A percentile compares a stretch with the other conserved stretches of the same genome.
Evolutionary conservation across 179 eudicot genomes (phyloP).

Genomic region (Spinacia oleracea): DNA sequence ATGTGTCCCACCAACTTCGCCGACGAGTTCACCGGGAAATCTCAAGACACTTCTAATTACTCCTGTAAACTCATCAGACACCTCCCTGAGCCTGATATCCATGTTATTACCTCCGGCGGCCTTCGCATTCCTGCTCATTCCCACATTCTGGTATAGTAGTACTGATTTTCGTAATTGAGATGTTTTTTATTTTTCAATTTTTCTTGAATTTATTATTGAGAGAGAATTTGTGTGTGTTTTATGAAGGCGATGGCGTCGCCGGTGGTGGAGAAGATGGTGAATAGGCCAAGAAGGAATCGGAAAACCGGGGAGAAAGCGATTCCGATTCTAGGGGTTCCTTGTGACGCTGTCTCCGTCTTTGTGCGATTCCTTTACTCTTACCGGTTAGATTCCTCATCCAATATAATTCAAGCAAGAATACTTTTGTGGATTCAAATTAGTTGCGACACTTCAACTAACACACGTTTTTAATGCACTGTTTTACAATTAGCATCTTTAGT

Average conservation of each 20-base stretch:
- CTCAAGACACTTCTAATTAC: background rate
- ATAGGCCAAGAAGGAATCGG: conserved; percentile 47
- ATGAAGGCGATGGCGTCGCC: conserved; percentile 77
- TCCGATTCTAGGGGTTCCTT: conserved; percentile 75
- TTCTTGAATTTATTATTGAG: background rate
- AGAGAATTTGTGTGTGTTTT: background rate
- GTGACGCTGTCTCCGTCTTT: conserved; percentile 73
- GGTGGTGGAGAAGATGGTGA: conserved; percentile 66
- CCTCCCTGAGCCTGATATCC: conserved; percentile 47
- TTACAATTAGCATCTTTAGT: no score
- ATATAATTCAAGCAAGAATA: background rate
- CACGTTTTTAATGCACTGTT: no score
- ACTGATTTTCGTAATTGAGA: background rate
- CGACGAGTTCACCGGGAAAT: conserved; percentile 8
- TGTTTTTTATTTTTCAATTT: background rate
- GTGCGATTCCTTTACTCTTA: conserved; percentile 61
- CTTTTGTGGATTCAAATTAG: background rate
- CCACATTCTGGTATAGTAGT: conserved; percentile 56
- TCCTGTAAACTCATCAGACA: conserved; percentile 24
- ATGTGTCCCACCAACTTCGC: conserved; percentile 34
- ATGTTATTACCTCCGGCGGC: conserved; percentile 57
- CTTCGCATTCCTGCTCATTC: conserved; percentile 65
- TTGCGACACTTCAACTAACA: background rate
- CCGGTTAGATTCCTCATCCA: conserved; percentile 40
- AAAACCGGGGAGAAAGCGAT: conserved; percentile 52